Percentiles rank a stretch among this genome's conserved stretches.
phyloP scores from a whole-genome alignment of 1,139 yeast species.

The Blastobotrys malaysiensis region DNA sequence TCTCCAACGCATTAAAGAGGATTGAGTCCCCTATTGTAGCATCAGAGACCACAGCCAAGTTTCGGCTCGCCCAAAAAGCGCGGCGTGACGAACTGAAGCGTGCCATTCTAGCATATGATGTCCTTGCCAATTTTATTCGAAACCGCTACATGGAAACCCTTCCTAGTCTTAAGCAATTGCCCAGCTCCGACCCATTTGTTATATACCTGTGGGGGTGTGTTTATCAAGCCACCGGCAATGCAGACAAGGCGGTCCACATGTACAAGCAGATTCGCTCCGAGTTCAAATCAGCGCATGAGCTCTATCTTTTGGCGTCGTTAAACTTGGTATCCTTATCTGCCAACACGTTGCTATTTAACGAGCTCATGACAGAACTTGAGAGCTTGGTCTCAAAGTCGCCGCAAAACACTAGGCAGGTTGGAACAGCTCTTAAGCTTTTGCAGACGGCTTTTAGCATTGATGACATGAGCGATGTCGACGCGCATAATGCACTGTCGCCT shows the following conservation, averaged over 20 bases:
- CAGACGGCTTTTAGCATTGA: not conserved
- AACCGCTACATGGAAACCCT: slow-evolving; percentile 4
- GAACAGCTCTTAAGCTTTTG: not conserved
- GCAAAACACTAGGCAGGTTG: not conserved
- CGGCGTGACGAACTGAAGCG: not conserved
- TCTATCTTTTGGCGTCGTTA: slow-evolving; percentile 4
- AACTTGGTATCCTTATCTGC: slow-evolving; percentile 3
- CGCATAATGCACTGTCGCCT: not conserved
- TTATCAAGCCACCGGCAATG: slow-evolving; percentile 4
- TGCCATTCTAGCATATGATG: not conserved
- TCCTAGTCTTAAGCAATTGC: slow-evolving; percentile 14
- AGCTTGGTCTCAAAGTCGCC: not conserved
- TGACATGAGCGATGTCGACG: not conserved
- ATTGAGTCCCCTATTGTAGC: not conserved
- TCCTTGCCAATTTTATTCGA: slow-evolving; percentile 5
- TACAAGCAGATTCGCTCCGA: not conserved
- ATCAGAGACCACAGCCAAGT: not conserved
- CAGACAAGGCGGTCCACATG: not conserved
- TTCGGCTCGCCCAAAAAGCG: not conserved
- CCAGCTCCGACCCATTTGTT: not conserved
- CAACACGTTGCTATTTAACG: not conserved
- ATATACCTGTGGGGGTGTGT: slow-evolving; percentile 3
- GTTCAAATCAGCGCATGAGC: not conserved
- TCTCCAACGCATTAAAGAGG: not conserved
- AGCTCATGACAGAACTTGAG: not conserved